phyloP scores from a whole-genome alignment of 495 filamentous ascomycete genomes.

The Penicillium flavigenum region DNA sequence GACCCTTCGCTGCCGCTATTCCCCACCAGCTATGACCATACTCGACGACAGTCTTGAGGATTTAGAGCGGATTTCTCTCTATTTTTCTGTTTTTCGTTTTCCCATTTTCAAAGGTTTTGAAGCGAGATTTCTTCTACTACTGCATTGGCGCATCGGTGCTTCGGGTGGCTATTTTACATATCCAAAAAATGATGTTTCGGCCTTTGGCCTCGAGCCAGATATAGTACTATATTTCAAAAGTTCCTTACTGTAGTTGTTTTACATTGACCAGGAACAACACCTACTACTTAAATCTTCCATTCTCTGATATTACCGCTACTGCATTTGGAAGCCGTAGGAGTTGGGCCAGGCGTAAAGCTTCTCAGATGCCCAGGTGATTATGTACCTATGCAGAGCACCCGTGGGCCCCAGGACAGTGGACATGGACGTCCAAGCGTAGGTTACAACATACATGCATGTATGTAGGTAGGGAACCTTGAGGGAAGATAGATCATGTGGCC shows the following conservation, averaged over 20 bases:
- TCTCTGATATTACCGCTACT: background rate
- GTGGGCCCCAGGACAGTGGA: no score
- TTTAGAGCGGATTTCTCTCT: background rate
- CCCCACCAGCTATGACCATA: conserved; percentile 33
- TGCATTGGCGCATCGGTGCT: conserved; percentile 8
- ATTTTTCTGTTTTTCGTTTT: background rate
- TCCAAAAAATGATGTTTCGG: background rate
- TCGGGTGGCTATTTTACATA: conserved; percentile 3
- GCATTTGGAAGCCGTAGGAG: background rate
- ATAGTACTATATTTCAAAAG: background rate
- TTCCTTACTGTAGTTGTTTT: background rate
- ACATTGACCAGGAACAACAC: background rate
- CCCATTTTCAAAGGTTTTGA: background rate
- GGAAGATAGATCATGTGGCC: background rate
- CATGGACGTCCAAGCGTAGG: no score
- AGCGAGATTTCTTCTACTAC: background rate
- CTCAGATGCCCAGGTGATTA: background rate
- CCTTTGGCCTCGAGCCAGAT: background rate
- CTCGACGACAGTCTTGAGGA: conserved; percentile 1
- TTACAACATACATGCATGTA: no score
- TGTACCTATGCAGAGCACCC: no score
- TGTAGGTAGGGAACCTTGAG: no score
- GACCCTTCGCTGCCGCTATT: conserved; percentile 60
- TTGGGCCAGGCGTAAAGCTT: background rate
- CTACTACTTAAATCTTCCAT: background rate